Percentiles rank a stretch among this genome's conserved stretches.
Conservation (phyloP, 306 rosid species). For the Prunus mume region DNA sequence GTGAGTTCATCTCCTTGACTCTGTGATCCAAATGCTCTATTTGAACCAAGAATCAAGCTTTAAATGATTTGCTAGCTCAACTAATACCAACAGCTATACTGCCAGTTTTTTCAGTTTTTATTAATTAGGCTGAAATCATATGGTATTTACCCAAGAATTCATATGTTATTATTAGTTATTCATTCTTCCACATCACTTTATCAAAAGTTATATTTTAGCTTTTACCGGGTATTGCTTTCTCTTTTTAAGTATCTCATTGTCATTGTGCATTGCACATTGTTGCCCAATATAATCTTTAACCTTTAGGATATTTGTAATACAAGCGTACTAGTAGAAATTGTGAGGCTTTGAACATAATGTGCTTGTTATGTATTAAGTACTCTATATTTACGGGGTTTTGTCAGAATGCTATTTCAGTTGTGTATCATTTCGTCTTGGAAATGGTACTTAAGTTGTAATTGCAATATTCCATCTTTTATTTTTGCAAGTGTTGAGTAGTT, state of each 20-base stretch:
- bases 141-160: background rate
- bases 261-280: background rate
- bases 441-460: slow-evolving; percentile 6
- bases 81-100: background rate
- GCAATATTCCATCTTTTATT: background rate
- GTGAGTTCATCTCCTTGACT: slow-evolving; percentile 42
- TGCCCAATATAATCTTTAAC: background rate
- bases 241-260: background rate
- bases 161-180: background rate
- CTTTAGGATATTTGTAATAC: background rate
- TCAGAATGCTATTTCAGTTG: background rate
- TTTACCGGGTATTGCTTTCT: background rate
- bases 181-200: background rate
- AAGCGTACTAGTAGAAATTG: background rate
- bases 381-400: background rate
- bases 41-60: background rate
- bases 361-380: background rate
- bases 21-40: background rate
- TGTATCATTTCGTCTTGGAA: background rate
- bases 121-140: background rate
- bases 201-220: background rate
- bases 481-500: background rate
- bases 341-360: background rate
- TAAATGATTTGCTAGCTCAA: background rate
- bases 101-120: background rate